Percentiles rank a stretch among this genome's conserved stretches.
Conservation (phyloP, 768 basidiomycete genomes). For the Rhizopogon vesiculosus region DNA sequence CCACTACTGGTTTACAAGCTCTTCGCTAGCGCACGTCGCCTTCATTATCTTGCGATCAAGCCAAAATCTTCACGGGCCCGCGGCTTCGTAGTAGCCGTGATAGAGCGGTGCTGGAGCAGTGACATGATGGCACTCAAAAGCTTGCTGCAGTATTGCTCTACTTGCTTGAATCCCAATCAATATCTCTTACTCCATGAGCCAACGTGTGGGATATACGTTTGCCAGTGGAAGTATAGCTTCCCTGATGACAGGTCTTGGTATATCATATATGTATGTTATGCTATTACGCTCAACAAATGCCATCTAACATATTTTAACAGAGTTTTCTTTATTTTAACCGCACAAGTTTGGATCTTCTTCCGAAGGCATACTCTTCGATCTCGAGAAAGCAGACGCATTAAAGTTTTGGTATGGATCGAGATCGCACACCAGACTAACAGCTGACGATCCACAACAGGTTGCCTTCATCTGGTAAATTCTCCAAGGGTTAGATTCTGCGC, state of each 20-base stretch:
- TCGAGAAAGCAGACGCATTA: neutral
- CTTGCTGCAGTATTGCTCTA: neutral
- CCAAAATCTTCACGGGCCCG: no score
- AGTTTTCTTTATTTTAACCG: neutral
- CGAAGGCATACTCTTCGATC: neutral
- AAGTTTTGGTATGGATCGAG: neutral
- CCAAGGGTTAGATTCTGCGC: neutral
- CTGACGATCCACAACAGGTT: neutral
- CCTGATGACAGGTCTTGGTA: neutral
- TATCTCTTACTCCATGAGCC: neutral
- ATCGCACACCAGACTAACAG: no score
- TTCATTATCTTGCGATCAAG: no score
- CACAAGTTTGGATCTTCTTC: neutral
- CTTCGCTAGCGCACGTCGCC: no score
- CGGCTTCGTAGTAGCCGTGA: no score
- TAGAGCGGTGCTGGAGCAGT: neutral
- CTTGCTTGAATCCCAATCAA: neutral
- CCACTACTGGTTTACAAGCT: no score
- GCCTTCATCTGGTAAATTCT: neutral
- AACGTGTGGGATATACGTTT: neutral
- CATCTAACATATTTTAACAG: neutral
- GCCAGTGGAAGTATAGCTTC: no score
- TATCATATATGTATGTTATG: neutral
- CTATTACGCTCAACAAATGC: neutral
- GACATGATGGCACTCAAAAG: neutral